These are phyloP conservation scores for Suillus spraguei DNA, from an alignment of 768 basidiomycete genomes.

Conservation along the genomic window DNA sequence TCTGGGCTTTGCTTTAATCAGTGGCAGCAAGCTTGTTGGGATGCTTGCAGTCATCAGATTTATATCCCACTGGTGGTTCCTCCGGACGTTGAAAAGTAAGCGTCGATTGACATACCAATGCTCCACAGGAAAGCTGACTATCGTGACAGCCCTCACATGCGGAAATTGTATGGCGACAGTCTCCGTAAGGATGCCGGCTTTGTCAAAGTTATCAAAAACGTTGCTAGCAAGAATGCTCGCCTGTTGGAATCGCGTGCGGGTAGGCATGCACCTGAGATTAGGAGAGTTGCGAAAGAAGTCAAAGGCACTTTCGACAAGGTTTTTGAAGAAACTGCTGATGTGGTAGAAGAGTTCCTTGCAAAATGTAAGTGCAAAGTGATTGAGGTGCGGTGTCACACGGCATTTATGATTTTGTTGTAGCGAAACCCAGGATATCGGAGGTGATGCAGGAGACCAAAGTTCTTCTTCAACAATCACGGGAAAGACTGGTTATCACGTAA, in stretches of 20 bases:
- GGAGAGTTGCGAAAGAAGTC: slow-evolving; percentile 86
- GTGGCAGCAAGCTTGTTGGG: slow-evolving; percentile 90
- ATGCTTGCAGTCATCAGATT: slow-evolving; percentile 82
- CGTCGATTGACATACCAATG: slow-evolving; percentile 12
- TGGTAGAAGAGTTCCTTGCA: slow-evolving; percentile 90
- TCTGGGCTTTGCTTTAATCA: slow-evolving; percentile 91
- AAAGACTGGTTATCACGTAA: slow-evolving; percentile 90
- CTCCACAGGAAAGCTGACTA: slow-evolving; percentile 8
- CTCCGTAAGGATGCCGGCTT: slow-evolving; percentile 96
- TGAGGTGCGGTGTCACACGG: too few species aligned
- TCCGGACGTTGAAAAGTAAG: slow-evolving; percentile 91
- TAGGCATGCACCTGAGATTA: slow-evolving; percentile 82
- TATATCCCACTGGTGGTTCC: slow-evolving; percentile 95
- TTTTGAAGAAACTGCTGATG: slow-evolving; percentile 91
- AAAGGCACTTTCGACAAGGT: slow-evolving; percentile 96
- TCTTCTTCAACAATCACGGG: slow-evolving; percentile 87
- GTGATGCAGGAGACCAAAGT: slow-evolving; percentile 94
- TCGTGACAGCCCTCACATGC: slow-evolving; percentile 89
- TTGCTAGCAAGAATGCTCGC: slow-evolving; percentile 81
- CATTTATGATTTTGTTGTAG: slow-evolving; percentile 41
- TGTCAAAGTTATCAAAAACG: slow-evolving; percentile 96
- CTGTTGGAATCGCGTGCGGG: slow-evolving; percentile 76
- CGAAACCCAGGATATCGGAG: slow-evolving; percentile 84
- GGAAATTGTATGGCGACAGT: slow-evolving; percentile 90
- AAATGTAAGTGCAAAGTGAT: slow-evolving; percentile 61